These are phyloP conservation scores for Tubosaeta brunneosetosa DNA, from an alignment of 768 basidiomycete species.

Conservation along the genomic window DNA sequence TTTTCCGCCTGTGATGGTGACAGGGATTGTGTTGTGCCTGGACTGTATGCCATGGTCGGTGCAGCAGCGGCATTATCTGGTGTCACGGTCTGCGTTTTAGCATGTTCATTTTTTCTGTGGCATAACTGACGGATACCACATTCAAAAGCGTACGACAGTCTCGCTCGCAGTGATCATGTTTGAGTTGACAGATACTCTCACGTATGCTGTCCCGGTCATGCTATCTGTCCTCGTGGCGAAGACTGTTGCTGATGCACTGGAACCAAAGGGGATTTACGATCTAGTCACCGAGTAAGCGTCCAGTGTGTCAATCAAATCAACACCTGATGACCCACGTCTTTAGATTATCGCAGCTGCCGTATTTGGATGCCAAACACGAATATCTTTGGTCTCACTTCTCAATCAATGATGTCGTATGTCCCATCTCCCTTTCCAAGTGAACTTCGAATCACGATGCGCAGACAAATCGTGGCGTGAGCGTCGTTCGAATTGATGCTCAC, in stretches of 20 bases:
- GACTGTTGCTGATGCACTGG: constrained; percentile 31
- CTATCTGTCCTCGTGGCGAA: constrained; percentile 67
- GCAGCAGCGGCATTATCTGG: constrained; percentile 92
- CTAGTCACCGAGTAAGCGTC: constrained; percentile 73
- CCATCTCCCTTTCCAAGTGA: neutral
- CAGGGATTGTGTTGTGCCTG: constrained; percentile 77
- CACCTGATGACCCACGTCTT: neutral
- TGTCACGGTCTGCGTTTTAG: constrained; percentile 62
- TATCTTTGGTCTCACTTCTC: constrained; percentile 80
- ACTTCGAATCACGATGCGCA: constrained; percentile 25
- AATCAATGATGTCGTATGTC: constrained; percentile 72
- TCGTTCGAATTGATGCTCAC: constrained; percentile 62
- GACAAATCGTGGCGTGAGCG: constrained; percentile 63
- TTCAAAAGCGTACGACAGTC: constrained; percentile 71
- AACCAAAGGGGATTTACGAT: constrained; percentile 93
- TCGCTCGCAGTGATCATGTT: constrained; percentile 96
- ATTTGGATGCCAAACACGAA: constrained; percentile 86
- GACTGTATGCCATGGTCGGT: constrained; percentile 93
- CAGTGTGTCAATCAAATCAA: neutral
- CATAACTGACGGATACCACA: constrained; percentile 5
- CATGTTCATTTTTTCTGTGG: neutral
- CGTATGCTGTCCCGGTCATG: constrained; percentile 90
- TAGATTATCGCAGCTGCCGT: constrained; percentile 81
- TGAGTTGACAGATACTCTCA: constrained; percentile 89
- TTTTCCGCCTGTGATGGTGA: constrained; percentile 65